Conservation (phyloP, 1,139 yeast species). For the Hyphopichia khmerensis region DNA sequence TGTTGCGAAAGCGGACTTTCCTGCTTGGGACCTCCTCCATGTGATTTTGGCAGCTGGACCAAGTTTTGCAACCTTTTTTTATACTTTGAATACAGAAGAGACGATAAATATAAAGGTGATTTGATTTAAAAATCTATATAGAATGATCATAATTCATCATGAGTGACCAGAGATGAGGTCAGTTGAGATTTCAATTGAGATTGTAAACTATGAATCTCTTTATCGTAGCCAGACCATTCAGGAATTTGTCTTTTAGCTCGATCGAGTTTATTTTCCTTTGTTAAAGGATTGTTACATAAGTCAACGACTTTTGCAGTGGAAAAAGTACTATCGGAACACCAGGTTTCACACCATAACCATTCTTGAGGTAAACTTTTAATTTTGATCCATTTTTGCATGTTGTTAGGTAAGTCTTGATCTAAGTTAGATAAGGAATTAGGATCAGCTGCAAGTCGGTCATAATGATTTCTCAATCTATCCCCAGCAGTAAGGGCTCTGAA, state of each 20-base stretch:
- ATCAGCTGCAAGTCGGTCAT: conserved; percentile 79
- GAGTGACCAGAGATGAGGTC: too few species aligned
- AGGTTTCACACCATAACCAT: conserved; percentile 93
- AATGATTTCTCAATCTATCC: conserved; percentile 78
- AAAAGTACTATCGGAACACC: conserved; percentile 74
- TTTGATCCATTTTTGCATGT: conserved; percentile 65
- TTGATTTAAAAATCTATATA: too few species aligned
- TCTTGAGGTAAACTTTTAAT: conserved; percentile 76
- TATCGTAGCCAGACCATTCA: conserved; percentile 72
- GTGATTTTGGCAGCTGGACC: too few species aligned
- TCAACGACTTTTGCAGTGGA: conserved; percentile 73
- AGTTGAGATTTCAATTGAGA: not conserved
- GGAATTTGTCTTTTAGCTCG: conserved; percentile 74
- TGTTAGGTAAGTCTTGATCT: conserved; percentile 92
- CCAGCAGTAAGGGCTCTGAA: conserved; percentile 74
- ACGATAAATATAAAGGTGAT: too few species aligned
- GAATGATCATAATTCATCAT: not conserved
- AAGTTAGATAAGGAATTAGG: conserved; percentile 75
- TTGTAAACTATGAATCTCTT: conserved; percentile 31
- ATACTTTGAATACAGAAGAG: too few species aligned
- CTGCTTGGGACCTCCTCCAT: too few species aligned
- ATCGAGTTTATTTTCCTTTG: conserved; percentile 73
- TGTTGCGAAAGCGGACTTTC: too few species aligned
- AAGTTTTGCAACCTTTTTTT: too few species aligned
- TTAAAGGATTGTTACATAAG: conserved; percentile 77